Evolutionary conservation across 148 eudicot species (phyloP).

Genomic region (Pouteria glomerata): DNA sequence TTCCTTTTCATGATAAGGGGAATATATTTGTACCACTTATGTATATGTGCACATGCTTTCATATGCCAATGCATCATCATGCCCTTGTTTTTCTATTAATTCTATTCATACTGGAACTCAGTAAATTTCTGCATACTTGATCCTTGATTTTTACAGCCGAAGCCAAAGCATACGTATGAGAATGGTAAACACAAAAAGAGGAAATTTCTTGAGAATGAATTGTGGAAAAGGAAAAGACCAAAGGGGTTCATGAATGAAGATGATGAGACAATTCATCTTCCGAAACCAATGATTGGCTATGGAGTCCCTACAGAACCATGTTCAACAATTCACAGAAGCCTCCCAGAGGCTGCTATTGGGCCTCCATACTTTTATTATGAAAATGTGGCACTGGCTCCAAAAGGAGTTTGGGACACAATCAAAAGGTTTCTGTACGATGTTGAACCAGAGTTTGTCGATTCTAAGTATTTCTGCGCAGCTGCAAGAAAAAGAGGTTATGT

Average conservation of each 20-base stretch:
- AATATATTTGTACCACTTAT: no score
- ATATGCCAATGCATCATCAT: background rate
- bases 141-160: constrained; percentile 19
- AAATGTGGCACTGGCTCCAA: constrained; percentile 83
- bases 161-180: background rate
- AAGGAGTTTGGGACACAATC: constrained; percentile 87
- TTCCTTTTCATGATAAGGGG: background rate
- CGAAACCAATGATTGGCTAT: constrained; percentile 86
- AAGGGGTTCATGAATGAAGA: constrained; percentile 20
- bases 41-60: background rate
- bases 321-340: constrained; percentile 26
- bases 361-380: constrained; percentile 88
- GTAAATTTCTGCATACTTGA: background rate
- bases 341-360: constrained; percentile 60
- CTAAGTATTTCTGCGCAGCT: constrained; percentile 73
- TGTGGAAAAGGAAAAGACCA: constrained; percentile 27
- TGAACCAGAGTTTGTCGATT: constrained; percentile 85
- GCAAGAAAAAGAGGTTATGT: constrained; percentile 85
- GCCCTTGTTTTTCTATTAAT: background rate
- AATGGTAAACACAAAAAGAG: constrained; percentile 29
- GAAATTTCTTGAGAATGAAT: constrained; percentile 23
- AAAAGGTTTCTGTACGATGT: constrained; percentile 63
- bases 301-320: constrained; percentile 51
- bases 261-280: constrained; percentile 61
- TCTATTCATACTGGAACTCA: background rate